phyloP scores from a whole-genome alignment of 495 filamentous ascomycete species.

The Neurospora sp. region DNA sequence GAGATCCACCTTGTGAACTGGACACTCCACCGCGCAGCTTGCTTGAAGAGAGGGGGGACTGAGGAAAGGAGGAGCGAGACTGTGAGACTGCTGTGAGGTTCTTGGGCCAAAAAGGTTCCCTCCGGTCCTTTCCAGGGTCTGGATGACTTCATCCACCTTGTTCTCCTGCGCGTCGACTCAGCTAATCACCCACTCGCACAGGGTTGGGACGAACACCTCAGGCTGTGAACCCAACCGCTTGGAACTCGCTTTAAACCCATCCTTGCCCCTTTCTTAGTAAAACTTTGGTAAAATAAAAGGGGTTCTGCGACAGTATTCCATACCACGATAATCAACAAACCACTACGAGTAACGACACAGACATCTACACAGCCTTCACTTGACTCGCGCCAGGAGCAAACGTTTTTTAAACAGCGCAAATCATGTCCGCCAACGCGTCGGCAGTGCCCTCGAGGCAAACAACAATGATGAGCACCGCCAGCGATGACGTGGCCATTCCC shows the following conservation, averaged over 20 bases:
- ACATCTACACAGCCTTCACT: neutral
- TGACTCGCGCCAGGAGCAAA: neutral
- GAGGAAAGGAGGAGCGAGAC: neutral
- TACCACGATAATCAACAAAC: neutral
- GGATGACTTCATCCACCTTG: neutral
- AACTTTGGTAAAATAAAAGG: neutral
- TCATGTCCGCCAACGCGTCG: neutral
- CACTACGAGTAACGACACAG: neutral
- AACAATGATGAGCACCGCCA: constrained; percentile 41
- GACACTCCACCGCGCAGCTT: neutral
- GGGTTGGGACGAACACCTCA: neutral
- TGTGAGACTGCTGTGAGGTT: neutral
- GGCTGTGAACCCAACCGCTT: neutral
- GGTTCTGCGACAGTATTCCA: neutral
- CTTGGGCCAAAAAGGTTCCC: neutral
- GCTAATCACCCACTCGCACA: neutral
- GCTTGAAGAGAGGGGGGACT: neutral
- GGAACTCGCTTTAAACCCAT: neutral
- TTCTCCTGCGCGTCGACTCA: neutral
- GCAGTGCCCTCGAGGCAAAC: constrained; percentile 46
- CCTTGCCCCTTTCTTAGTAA: neutral
- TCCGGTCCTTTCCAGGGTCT: neutral
- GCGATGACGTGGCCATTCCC: constrained; percentile 51
- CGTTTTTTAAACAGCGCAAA: neutral
- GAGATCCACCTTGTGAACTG: neutral